Evolutionary conservation across 306 rosid species (phyloP), one percentile per base, ranked within the genome.

Genomic region (Acacia confusa): DNA sequence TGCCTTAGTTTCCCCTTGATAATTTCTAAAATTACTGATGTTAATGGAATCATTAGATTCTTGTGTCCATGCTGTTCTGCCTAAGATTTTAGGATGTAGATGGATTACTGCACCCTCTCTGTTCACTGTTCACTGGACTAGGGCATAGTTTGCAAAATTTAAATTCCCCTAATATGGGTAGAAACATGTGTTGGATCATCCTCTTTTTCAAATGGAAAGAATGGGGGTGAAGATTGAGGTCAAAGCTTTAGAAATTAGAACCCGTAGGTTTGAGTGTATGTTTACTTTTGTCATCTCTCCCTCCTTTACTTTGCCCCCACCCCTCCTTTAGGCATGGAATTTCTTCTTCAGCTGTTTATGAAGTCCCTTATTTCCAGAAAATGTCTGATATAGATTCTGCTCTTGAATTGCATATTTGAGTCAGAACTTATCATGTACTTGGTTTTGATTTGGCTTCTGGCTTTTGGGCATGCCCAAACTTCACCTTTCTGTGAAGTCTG

Each of bases 21-120:
- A 77, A 72, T 44, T 73, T 68, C 67, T 66, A 72, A 55, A 72
- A 34, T n/a, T 77, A 30, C 40, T 38, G 16, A 55, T 73, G n/a
- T 24, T 30, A 74, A n/a, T 74, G 61, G 81, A 22, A 7, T 38
- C 50, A 11, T 44, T 8, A 10, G 50, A 82, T 68, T 50, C 45
- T 20, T 24, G 10, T 70, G n/a, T 38, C 65, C 57, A 50, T 32
- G 36, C 25, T 67, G 70, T 61, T 81, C 63, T 61, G 58, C 36
- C 25, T 0, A 72, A 32, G 76, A 45, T 67, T 27, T 72, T 25
- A 45, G 75, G 60, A 7, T 20, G 22, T 52, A 48, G 43, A 72
- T 28, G 61, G 82, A 80, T 61, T 71, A 15, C 20, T 34, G 43
- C 28, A 38, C 71, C 32, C 40, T 61, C 30, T 19, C n/a, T 58